Conservation (phyloP, 805 yeast species). For the Metschnikowia koreensis region DNA sequence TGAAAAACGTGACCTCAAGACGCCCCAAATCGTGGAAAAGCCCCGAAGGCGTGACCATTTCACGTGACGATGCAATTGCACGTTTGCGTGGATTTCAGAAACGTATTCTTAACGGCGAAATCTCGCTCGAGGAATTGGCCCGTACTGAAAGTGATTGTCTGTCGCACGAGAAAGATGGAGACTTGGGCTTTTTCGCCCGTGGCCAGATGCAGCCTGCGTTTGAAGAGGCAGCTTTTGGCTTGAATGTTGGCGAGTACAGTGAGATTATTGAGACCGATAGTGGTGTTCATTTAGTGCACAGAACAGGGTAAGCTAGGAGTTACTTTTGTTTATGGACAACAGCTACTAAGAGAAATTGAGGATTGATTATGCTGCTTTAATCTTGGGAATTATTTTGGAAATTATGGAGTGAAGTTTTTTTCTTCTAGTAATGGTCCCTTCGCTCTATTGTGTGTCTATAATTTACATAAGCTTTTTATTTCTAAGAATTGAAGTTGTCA, state of each 20-base stretch:
- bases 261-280: constrained; percentile 84
- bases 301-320: constrained; percentile 54
- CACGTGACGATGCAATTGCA: constrained; percentile 80
- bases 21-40: constrained; percentile 92
- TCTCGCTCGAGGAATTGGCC: constrained; percentile 70
- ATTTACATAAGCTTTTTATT: too few species aligned
- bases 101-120: constrained; percentile 61
- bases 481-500: too few species aligned
- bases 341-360: too few species aligned
- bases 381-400: too few species aligned
- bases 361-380: too few species aligned
- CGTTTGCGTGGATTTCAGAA: constrained; percentile 57
- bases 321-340: neutral
- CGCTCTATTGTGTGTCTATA: too few species aligned
- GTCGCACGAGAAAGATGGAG: constrained; percentile 85
- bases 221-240: constrained; percentile 80
- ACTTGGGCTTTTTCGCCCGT: constrained; percentile 80
- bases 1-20: constrained; percentile 81
- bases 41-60: constrained; percentile 64
- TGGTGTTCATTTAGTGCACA: constrained; percentile 84
- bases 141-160: constrained; percentile 84
- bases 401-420: too few species aligned
- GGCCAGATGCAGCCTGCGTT: constrained; percentile 96
- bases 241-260: constrained; percentile 81
- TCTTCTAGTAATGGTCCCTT: too few species aligned